phyloP scores from a whole-genome alignment of 257 asterid genomes.

The Paulownia fortunei region DNA sequence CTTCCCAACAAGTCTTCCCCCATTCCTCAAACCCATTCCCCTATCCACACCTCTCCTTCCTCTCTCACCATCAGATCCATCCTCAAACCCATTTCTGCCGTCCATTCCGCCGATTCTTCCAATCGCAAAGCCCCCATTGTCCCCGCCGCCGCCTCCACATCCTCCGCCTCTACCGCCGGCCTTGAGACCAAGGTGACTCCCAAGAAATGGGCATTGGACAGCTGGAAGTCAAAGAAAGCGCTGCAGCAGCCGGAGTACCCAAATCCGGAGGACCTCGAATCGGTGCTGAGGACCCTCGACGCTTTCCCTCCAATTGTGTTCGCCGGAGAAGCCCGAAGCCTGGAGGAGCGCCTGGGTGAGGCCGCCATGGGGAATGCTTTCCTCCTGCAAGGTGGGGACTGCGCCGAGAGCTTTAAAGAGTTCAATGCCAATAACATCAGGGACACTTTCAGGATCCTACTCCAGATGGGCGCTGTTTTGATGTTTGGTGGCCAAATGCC shows the following conservation, averaged over 20 bases:
- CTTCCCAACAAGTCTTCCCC: constrained; percentile 22
- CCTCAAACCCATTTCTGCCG: constrained; percentile 38
- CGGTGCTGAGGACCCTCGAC: constrained; percentile 64
- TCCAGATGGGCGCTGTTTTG: constrained; percentile 86
- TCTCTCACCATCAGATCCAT: constrained; percentile 33
- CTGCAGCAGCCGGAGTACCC: constrained; percentile 57
- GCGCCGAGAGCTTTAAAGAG: constrained; percentile 91
- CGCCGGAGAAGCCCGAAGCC: constrained; percentile 83
- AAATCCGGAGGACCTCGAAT: constrained; percentile 35
- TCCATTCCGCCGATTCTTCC: constrained; percentile 36
- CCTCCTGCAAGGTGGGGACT: constrained; percentile 83
- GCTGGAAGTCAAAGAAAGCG: constrained; percentile 59
- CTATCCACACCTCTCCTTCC: neutral
- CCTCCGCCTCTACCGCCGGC: constrained; percentile 31
- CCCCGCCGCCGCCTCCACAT: constrained; percentile 22
- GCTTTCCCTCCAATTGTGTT: constrained; percentile 71
- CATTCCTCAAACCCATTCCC: constrained; percentile 2
- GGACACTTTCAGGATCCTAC: constrained; percentile 76
- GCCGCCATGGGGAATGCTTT: constrained; percentile 87
- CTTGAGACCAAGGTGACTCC: constrained; percentile 23
- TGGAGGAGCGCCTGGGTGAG: constrained; percentile 73
- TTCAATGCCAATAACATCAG: constrained; percentile 75
- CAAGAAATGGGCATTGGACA: constrained; percentile 43
- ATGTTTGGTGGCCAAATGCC: constrained; percentile 88
- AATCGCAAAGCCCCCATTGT: constrained; percentile 16